Evolutionary conservation across 1,284 basidiomycete species (phyloP), one percentile per base, ranked within the genome.

Genomic region (Athelia sp.): DNA sequence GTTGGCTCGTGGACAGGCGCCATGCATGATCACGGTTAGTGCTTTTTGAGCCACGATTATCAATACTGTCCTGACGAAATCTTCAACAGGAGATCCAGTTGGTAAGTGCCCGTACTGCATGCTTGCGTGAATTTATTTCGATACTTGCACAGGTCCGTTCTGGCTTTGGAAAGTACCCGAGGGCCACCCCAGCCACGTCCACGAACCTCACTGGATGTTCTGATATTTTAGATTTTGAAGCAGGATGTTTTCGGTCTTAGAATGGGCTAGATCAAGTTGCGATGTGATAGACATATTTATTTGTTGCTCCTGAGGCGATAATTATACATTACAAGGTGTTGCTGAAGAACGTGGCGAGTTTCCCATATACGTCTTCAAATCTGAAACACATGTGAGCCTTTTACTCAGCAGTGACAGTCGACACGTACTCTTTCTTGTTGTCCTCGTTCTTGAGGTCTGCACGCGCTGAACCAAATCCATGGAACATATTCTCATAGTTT

Each of bases 401-500:
- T n/a, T n/a, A n/a, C n/a, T 29, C 23, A 15, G 38, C 29, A 21
- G 42, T 36, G 44, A 31, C 23, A 17, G 35, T n/a, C 6, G 47
- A 10, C 26, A 61, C 73, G 47, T 68, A 87, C 73, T 82, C 78
- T 64, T 79, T 79, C 58, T 75, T 74, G 67, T 86, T 87, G 53
- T 83, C 79, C 29, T 73, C 62, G 51, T 87, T 72, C 42, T 77
- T 72, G 45, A 88, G 69, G 60, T 88, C 68, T 1, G 78, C 85
- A 45, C 86, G 75, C 2, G 86, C 86, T 8, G 82, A 84, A 3
- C 84, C 85, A 75, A 82, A 87, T 35, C 84, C 85, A 60, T 87
- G 85, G 66, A 81, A 79, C 78, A 79, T 78, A 50, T 75, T 71
- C 2, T 65, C 54, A 52, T 82, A 86, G 50, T 70, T 62, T 59